These are phyloP conservation scores for Zychaea mexicana DNA, from an alignment of 371 early-diverging fungal genomes.

Conservation along the genomic window DNA sequence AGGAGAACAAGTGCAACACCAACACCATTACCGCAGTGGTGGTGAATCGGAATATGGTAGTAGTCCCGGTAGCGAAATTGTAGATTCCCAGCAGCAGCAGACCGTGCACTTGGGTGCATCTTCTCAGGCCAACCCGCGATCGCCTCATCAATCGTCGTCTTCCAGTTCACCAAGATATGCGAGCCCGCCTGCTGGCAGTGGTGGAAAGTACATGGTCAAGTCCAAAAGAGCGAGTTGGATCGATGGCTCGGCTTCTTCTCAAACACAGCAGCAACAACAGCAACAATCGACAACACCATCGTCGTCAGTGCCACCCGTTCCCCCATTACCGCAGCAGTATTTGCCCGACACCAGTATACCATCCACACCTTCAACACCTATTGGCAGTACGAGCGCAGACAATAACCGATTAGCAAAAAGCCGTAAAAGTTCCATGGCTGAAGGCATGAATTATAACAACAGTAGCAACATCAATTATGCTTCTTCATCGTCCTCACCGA, in stretches of 20 bases:
- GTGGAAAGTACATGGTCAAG: constrained; percentile 37
- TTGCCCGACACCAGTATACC: constrained; percentile 12
- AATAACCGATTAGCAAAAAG: constrained; percentile 9
- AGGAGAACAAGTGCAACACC: not conserved
- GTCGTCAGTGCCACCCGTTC: not conserved
- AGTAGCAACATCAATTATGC: too few species aligned
- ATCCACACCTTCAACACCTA: constrained; percentile 14
- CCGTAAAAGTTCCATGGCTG: constrained; percentile 17
- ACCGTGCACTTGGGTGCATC: constrained; percentile 7
- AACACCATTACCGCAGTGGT: not conserved
- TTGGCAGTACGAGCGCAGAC: not conserved
- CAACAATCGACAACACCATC: too few species aligned
- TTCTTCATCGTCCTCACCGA: constrained; percentile 14
- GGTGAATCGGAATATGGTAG: constrained; percentile 25
- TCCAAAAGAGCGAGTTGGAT: constrained; percentile 39
- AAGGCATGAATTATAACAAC: constrained; percentile 2
- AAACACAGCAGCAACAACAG: not conserved
- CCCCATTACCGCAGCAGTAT: not conserved
- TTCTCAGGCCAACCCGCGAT: constrained; percentile 4
- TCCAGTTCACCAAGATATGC: constrained; percentile 28
- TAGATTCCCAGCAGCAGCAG: not conserved
- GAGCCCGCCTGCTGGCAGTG: constrained; percentile 33
- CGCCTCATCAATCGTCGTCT: constrained; percentile 7
- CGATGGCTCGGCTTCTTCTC: constrained; percentile 21
- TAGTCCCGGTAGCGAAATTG: constrained; percentile 21